Evolutionary conservation across 1,284 basidiomycete species (phyloP), one percentile per base, ranked within the genome.

Genomic region (Fomitopsis schrenkii): DNA sequence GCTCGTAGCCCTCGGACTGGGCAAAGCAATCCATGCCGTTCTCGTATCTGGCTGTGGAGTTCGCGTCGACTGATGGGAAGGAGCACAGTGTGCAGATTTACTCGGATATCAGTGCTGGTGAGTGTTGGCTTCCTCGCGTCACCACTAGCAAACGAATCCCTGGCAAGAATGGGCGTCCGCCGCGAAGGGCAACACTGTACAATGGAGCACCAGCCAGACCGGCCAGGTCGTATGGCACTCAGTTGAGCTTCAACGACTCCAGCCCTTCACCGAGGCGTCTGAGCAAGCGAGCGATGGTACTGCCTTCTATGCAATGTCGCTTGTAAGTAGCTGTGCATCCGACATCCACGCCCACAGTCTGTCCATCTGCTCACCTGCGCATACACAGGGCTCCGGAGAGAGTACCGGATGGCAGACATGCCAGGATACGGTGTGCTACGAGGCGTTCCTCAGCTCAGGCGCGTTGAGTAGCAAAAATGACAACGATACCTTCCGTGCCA

Each of bases 201-300:
- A 57, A 8, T 66, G 65, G 63, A 63, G 41, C 19, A 63, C 66
- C 45, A 8, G 28, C 5, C 52, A 42, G 44, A 59, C 57, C 0
- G 61, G 57, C 15, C 58, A 42, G n/a, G 61, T 62, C 17, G 57
- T 62, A 3, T 67, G 58, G 40, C 67, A 69, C 44, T 26, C 65
- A 12, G 41, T 69, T 33, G 38, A 62, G 26, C 61, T 67, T 4
- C 57, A 61, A 41, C 46, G 17, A 3, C 64, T 65, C 17, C 19
- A 53, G 14, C 50, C 55, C 9, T 55, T 62, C 41, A 44, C 40
- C 1, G 67, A 69, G 55, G 61, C 55, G 28, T 38, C n/a, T 19
- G 46, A 66, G 19, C 65, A 66, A 53, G 67, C 69, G 28, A 59
- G 61, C 33, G 69, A 70, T 58, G 65, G 64, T 7, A 67, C 53